Conservation (phyloP, 371 early-diverging fungal species). For the Nosema muscidifuracis region DNA sequence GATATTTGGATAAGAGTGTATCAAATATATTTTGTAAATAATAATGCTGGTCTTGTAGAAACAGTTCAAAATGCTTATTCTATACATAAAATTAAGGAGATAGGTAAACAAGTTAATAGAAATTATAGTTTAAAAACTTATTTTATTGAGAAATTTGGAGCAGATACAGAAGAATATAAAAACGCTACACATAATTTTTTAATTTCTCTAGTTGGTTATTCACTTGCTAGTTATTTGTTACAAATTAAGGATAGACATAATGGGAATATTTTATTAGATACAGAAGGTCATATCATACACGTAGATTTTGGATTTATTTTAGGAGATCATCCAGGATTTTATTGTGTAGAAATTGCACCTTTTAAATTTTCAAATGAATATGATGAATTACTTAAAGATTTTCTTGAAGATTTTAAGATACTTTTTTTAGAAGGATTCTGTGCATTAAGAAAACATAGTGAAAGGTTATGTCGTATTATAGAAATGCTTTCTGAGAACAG, state of each 20-base stretch:
- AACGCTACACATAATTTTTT: conserved; percentile 72
- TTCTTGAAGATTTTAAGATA: conserved; percentile 59
- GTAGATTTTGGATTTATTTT: conserved; percentile 64
- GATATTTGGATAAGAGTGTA: conserved; percentile 81
- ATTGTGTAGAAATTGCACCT: conserved; percentile 63
- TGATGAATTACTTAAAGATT: conserved; percentile 59
- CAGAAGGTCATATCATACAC: conserved; percentile 62
- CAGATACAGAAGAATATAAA: conserved; percentile 43
- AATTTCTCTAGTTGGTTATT: conserved; percentile 62
- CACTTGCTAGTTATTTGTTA: conserved; percentile 60
- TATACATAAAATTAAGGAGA: conserved; percentile 90
- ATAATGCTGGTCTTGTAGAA: conserved; percentile 82
- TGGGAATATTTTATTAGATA: conserved; percentile 64
- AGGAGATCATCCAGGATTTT: conserved; percentile 64
- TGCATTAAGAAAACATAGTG: conserved; percentile 57
- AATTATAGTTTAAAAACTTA: conserved; percentile 27
- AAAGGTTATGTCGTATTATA: conserved; percentile 60
- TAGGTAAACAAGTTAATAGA: conserved; percentile 69
- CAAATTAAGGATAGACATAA: conserved; percentile 64
- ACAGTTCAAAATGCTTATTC: conserved; percentile 82
- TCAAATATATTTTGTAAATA: conserved; percentile 71
- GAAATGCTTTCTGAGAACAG: conserved; percentile 48
- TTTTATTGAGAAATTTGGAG: conserved; percentile 19
- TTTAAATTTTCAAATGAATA: conserved; percentile 62
- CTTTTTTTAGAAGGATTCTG: conserved; percentile 61